Base-by-base conservation (phyloP, 1,139 yeast species). In the Sugiyamaella japonica region DNA sequence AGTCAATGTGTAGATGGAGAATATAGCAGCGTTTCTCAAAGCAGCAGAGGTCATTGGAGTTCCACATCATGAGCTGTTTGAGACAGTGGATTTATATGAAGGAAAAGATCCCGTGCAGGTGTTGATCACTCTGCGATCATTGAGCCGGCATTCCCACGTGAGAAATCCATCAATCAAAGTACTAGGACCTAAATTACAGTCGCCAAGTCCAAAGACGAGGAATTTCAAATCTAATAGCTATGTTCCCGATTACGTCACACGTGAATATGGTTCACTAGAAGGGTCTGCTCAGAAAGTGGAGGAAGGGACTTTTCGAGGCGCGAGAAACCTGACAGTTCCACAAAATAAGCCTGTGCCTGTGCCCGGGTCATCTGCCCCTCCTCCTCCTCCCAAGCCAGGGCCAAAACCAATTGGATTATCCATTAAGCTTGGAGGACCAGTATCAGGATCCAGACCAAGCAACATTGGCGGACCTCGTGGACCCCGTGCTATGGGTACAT, bases 1-100 rank as follows among this genome's bases (percentile, higher is more conserved):
- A 23, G 17, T 40, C 6, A 7, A 40, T 34, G 28, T 66, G 28
- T 66, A 75, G 72, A 89, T 89, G 96, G 96, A 89, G 66, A 89
- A 89, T 64, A 88, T 89, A 40, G 83, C 89, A 43, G 80, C 82
- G 59, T 89, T 89, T 65, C 72, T 89, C 36, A 70, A 75, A 13
- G 73, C 73, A 1, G 80, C 85, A 50, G 83, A 89, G 53, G 78
- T 82, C 58, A 73, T 85, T 45, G 93, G 95, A 1, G 84, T 89
- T 2, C 89, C 93, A 3, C 89, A 86, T 59, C 91, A 88, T 66
- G 97, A 89, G 66, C 73, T 86, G 48, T 89, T 89, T 66, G 93
- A 86, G 62, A 89, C 96, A 0, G 80, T 86, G 7, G 97, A 89
- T 66, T 73, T 89, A 56, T 89, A 73, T 63, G 96, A 89, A 65